Conservation (phyloP, 2,329 filamentous ascomycete genomes). For the Fonsecaea monophora region DNA sequence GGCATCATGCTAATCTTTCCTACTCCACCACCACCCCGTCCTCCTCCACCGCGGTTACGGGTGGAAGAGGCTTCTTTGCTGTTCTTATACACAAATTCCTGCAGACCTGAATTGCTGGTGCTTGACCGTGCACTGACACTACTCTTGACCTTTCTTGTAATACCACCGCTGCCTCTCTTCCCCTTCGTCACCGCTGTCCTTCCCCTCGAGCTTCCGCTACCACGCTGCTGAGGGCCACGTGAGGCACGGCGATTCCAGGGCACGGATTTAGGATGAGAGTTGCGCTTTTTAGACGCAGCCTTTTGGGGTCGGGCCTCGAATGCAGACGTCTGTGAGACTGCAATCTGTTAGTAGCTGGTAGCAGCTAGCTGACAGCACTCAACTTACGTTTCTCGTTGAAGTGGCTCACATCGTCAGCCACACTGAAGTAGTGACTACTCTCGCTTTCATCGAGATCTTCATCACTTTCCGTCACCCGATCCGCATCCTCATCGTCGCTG, state of each 20-base stretch:
- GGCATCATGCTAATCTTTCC: constrained; percentile 50
- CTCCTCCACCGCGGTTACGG: constrained; percentile 17
- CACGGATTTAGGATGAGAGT: constrained; percentile 4
- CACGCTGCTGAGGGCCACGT: constrained; percentile 20
- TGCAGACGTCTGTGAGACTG: constrained; percentile 36
- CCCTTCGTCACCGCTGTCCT: constrained; percentile 14
- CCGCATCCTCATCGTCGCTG: constrained; percentile 48
- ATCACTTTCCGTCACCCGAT: constrained; percentile 32
- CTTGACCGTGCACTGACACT: constrained; percentile 28
- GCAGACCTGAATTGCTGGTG: constrained; percentile 16
- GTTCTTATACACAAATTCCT: constrained; percentile 23
- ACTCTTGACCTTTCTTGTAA: constrained; percentile 29
- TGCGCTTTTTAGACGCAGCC: constrained; percentile 13
- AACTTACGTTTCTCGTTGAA: constrained; percentile 39
- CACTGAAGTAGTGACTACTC: constrained; percentile 40
- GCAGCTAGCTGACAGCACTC: not conserved
- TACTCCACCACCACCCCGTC: constrained; percentile 31
- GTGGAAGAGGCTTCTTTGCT: constrained; percentile 13
- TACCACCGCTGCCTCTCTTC: constrained; percentile 15
- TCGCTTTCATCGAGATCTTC: constrained; percentile 35
- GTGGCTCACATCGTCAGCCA: constrained; percentile 29
- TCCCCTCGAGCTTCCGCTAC: constrained; percentile 21
- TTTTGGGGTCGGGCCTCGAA: constrained; percentile 21
- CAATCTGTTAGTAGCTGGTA: constrained; percentile 24
- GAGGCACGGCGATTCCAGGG: constrained; percentile 23